A percentile compares a stretch with the other conserved stretches of the same genome.
Conservation (phyloP, 129 eudicot species). For the Ambrosia trifida region DNA sequence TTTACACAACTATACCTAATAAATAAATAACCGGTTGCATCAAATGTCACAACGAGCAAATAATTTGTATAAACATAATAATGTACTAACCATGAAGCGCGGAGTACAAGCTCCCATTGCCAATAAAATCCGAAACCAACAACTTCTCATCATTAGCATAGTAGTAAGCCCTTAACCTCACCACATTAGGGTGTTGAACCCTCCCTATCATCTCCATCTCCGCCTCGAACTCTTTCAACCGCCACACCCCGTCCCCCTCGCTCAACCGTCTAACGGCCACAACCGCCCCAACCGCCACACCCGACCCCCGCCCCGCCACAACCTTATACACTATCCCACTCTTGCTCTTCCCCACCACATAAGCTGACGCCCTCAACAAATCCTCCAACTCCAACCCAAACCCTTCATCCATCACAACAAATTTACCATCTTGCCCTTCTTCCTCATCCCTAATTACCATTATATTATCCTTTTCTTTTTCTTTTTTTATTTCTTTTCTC, state of each 20-base stretch:
- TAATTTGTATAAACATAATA: not conserved
- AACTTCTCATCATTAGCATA: constrained; percentile 87
- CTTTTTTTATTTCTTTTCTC: constrained; percentile 40
- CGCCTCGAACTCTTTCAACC: constrained; percentile 79
- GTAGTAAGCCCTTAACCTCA: constrained; percentile 84
- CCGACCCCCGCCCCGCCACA: constrained; percentile 74
- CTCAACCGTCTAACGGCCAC: constrained; percentile 93
- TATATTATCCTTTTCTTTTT: not conserved
- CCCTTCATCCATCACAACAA: constrained; percentile 82
- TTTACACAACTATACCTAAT: not conserved
- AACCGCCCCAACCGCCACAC: constrained; percentile 50
- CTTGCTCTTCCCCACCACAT: constrained; percentile 92
- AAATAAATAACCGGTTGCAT: too few relatives aligned
- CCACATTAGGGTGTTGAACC: constrained; percentile 78
- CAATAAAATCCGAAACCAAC: constrained; percentile 73
- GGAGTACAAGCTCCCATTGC: constrained; percentile 84
- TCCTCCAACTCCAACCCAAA: constrained; percentile 88
- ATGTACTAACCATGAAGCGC: constrained; percentile 78
- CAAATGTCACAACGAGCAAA: too few relatives aligned
- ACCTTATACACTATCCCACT: constrained; percentile 94
- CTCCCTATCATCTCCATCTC: constrained; percentile 81
- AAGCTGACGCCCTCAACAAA: constrained; percentile 96
- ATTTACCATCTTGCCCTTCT: constrained; percentile 95
- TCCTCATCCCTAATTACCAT: constrained; percentile 26
- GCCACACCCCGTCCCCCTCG: constrained; percentile 74